These are phyloP conservation scores for Gossypium raimondii DNA, from an alignment of 345 rosid genomes.

Conservation along the genomic window DNA sequence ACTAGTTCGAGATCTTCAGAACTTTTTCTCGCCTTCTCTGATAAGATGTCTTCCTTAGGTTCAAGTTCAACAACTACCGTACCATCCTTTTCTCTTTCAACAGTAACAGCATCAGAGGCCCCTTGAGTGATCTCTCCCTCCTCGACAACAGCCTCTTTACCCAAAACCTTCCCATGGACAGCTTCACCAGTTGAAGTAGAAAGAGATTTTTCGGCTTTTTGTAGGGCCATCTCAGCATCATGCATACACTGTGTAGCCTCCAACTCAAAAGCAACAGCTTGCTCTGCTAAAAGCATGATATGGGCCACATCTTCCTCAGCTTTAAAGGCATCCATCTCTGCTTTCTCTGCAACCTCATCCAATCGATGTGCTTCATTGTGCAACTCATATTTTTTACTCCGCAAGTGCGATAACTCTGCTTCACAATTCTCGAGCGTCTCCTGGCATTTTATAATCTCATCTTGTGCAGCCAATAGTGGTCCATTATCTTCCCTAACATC, in stretches of 20 bases:
- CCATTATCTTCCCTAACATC: background rate
- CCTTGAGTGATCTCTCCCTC: background rate
- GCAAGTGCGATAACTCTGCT: background rate
- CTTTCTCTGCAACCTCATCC: background rate
- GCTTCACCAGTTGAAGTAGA: background rate
- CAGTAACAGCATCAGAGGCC: background rate
- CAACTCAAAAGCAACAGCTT: conserved; percentile 8
- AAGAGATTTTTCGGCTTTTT: background rate
- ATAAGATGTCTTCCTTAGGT: background rate
- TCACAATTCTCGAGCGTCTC: background rate
- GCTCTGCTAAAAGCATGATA: conserved; percentile 6
- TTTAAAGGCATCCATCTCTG: background rate
- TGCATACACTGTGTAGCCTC: background rate
- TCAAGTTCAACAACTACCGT: background rate
- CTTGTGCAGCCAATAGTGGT: background rate
- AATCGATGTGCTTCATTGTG: background rate
- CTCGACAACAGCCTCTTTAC: background rate
- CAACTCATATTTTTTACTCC: conserved; percentile 3
- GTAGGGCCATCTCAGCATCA: conserved; percentile 2
- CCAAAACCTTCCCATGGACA: background rate
- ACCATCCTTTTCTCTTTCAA: background rate
- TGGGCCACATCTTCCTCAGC: background rate
- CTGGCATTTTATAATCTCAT: background rate
- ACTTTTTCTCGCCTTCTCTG: conserved; percentile 1
- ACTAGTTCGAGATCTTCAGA: background rate